A percentile compares a stretch with the other conserved stretches of the same genome.
These are phyloP conservation scores for Chlamydomonas reinhardtii DNA, from an alignment of 163 green algal genomes.

Conservation along the genomic window DNA sequence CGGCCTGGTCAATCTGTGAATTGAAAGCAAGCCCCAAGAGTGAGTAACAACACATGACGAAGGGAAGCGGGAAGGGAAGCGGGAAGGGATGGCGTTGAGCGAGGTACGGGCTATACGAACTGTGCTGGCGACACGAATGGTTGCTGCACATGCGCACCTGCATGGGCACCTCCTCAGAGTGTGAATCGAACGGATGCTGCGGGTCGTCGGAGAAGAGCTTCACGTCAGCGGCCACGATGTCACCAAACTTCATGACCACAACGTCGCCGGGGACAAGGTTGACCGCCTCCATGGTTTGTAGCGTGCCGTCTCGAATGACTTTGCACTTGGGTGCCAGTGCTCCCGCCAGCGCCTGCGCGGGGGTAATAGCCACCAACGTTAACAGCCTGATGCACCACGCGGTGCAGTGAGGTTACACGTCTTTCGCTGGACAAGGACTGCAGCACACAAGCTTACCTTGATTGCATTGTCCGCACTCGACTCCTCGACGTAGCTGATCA, in stretches of 20 bases:
- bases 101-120: no score
- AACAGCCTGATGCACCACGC: no score
- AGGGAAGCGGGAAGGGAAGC: no score
- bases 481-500: slow-evolving; percentile 86
- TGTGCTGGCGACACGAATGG: no score
- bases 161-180: slow-evolving; percentile 76
- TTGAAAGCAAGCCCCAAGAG: no score
- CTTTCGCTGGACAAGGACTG: no score
- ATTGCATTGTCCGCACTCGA: slow-evolving; percentile 88
- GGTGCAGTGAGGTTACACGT: no score
- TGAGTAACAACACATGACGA: neutral
- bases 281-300: slow-evolving; percentile 68
- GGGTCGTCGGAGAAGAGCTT: slow-evolving; percentile 80
- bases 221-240: slow-evolving; percentile 89
- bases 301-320: slow-evolving; percentile 73
- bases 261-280: slow-evolving; percentile 87
- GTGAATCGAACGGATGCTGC: slow-evolving; percentile 50
- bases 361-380: no score
- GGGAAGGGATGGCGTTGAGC: no score
- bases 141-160: slow-evolving; percentile 49
- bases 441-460: slow-evolving; percentile 68
- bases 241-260: slow-evolving; percentile 82
- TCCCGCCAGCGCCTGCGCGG: slow-evolving; percentile 54
- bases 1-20: slow-evolving; percentile 90
- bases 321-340: slow-evolving; percentile 65